A percentile compares a stretch with the other conserved stretches of the same genome.
Conservation (phyloP, 331 rosid species). For the Saraca asoca region DNA sequence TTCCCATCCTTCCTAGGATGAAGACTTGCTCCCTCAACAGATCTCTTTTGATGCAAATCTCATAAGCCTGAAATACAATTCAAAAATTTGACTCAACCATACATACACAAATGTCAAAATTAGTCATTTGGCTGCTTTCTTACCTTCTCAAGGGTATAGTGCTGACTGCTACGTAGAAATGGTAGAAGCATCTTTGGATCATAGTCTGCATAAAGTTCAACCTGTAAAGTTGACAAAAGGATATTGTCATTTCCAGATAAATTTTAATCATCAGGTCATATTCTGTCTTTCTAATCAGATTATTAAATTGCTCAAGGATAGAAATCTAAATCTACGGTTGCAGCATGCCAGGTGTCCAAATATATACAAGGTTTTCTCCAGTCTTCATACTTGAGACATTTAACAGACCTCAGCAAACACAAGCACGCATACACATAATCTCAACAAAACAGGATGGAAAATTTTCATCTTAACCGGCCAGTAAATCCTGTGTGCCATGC, state of each 20-base stretch:
- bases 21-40: constrained; percentile 89
- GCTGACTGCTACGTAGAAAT: constrained; percentile 96
- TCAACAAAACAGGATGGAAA: background rate
- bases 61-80: constrained; percentile 75
- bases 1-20: constrained; percentile 98
- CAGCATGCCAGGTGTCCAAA: no score
- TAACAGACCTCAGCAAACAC: background rate
- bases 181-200: constrained; percentile 92
- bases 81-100: constrained; percentile 31
- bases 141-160: constrained; percentile 96
- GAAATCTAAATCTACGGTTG: background rate
- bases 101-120: constrained; percentile 20
- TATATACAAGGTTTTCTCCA: background rate
- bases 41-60: constrained; percentile 65
- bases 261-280: background rate
- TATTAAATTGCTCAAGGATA: background rate
- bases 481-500: background rate
- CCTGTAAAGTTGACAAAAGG: constrained; percentile 53
- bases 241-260: constrained; percentile 26
- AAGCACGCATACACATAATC: background rate
- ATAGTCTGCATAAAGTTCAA: constrained; percentile 93
- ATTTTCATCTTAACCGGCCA: background rate
- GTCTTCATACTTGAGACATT: background rate
- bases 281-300: constrained; percentile 2
- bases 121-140: constrained; percentile 36